A percentile compares a stretch with the other conserved stretches of the same genome.
Evolutionary conservation across 1,139 yeast species (phyloP).

Genomic region (Suhomyces anneliseae): DNA sequence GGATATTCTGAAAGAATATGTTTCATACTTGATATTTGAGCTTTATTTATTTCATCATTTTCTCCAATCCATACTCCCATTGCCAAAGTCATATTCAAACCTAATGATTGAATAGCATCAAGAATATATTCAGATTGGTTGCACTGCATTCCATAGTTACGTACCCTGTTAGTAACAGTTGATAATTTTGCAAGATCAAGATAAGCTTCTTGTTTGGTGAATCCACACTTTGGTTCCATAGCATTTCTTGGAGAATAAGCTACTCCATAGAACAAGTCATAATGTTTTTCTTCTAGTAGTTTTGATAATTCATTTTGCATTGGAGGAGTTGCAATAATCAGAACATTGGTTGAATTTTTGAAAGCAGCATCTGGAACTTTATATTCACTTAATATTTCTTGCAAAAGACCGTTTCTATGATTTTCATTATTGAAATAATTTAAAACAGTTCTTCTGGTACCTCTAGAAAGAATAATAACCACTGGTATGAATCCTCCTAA

Average conservation of each 20-base stretch:
- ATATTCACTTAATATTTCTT: conserved; percentile 6
- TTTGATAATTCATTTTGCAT: not conserved
- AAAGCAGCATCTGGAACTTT: not conserved
- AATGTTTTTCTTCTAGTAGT: not conserved
- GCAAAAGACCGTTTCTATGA: conserved; percentile 10
- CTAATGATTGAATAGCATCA: conserved; percentile 50
- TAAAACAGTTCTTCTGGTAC: conserved; percentile 21
- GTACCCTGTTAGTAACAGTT: conserved; percentile 54
- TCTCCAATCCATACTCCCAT: conserved; percentile 66
- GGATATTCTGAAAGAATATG: conserved; percentile 46
- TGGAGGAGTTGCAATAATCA: not conserved
- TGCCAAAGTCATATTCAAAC: conserved; percentile 56
- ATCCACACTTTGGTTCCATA: conserved; percentile 54
- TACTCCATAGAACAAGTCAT: conserved; percentile 50
- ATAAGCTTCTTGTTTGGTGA: conserved; percentile 46
- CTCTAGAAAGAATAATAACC: conserved; percentile 20
- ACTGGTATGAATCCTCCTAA: conserved; percentile 24
- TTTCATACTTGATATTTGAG: conserved; percentile 48
- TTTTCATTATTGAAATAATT: conserved; percentile 17
- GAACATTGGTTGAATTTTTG: not conserved
- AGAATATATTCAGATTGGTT: conserved; percentile 54
- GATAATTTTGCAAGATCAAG: conserved; percentile 58
- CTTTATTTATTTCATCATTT: conserved; percentile 37
- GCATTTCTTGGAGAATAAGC: conserved; percentile 59
- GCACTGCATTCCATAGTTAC: conserved; percentile 67